Conservation (phyloP, 805 yeast species). For the Yamadazyma sp. region DNA sequence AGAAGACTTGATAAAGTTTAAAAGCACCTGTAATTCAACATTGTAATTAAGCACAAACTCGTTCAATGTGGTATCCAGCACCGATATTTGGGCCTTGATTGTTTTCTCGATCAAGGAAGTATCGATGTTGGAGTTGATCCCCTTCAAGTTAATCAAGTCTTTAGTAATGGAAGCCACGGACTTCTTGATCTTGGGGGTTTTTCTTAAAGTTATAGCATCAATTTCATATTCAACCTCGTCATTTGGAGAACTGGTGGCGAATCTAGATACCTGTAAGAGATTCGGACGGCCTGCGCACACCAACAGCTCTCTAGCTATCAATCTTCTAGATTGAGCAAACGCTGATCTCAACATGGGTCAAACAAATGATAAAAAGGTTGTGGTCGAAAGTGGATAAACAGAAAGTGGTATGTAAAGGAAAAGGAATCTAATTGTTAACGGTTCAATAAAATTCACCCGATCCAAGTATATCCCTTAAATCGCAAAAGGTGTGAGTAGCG, state of each 20-base stretch:
- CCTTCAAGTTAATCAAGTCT: neutral
- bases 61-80: conserved; percentile 7
- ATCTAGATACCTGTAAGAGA: too few relatives aligned
- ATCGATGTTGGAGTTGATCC: conserved; percentile 5
- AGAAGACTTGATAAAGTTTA: conserved; percentile 21
- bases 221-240: conserved; percentile 23
- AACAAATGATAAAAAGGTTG: too few relatives aligned
- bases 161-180: neutral
- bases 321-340: neutral
- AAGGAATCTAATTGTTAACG: neutral
- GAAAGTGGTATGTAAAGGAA: too few relatives aligned
- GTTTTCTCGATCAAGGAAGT: conserved; percentile 8
- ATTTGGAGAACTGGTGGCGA: conserved; percentile 12
- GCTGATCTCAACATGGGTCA: neutral
- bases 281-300: too few relatives aligned
- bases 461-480: conserved; percentile 8
- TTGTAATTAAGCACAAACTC: conserved; percentile 21
- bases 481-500: conserved; percentile 9
- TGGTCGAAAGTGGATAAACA: too few relatives aligned
- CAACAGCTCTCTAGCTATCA: neutral
- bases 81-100: conserved; percentile 8
- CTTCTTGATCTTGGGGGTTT: conserved; percentile 10
- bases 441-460: conserved; percentile 1
- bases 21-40: conserved; percentile 21
- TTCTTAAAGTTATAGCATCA: conserved; percentile 23